phyloP scores from a whole-genome alignment of 78 protist species.

The Mastigamoeba balamuthi region DNA sequence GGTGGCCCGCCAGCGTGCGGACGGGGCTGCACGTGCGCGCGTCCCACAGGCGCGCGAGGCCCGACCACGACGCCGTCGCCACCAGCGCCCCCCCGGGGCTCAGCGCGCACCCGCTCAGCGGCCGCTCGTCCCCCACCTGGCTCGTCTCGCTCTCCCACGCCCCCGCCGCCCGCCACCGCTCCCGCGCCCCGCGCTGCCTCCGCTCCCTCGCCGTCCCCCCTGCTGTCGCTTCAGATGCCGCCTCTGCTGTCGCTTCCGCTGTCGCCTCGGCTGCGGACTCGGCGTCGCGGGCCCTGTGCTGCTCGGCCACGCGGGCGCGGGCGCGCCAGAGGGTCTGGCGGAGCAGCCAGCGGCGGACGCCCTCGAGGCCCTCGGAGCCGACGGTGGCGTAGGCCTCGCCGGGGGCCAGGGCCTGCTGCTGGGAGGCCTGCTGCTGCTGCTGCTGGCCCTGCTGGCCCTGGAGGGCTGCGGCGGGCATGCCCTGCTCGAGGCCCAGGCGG shows the following conservation, averaged over 20 bases:
- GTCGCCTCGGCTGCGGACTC: too few species aligned
- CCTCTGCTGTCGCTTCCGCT: too few species aligned
- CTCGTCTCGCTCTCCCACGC: background rate
- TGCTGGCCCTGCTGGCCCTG: too few species aligned
- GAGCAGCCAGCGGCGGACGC: background rate
- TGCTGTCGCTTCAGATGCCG: too few species aligned
- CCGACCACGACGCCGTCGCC: constrained; percentile 46
- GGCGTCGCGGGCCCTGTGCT: background rate
- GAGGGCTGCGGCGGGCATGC: background rate
- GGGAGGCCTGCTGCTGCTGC: too few species aligned
- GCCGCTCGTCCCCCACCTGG: constrained; percentile 47
- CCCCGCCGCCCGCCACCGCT: too few species aligned
- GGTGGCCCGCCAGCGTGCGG: background rate
- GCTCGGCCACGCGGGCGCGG: background rate
- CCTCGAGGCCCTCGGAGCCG: background rate
- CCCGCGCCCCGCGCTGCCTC: too few species aligned
- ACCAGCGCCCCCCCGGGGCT: constrained; percentile 10
- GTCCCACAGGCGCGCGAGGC: constrained; percentile 26
- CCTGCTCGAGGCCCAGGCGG: background rate
- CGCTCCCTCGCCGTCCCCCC: too few species aligned
- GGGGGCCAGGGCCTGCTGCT: too few species aligned
- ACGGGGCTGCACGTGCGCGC: background rate
- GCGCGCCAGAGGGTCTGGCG: background rate
- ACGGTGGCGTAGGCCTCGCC: background rate
- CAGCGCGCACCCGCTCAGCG: constrained; percentile 4